phyloP scores from a whole-genome alignment of 495 filamentous ascomycete species.

The Annulohypoxylon bovei region DNA sequence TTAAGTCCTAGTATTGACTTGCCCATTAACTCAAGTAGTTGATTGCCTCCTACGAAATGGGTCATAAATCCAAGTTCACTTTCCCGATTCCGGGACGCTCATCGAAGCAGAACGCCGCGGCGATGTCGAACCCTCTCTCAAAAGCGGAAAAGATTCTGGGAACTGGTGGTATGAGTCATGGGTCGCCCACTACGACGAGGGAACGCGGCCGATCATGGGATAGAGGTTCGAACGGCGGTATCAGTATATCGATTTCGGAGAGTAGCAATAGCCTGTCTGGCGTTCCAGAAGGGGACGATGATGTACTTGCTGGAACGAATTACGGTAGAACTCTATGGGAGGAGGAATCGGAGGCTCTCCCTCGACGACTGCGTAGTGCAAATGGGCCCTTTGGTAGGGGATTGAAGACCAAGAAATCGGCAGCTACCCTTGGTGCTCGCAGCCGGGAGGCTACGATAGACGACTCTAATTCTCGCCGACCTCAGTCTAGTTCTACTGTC shows the following conservation, averaged over 20 bases:
- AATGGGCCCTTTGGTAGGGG: constrained; percentile 26
- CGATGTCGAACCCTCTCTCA: constrained; percentile 43
- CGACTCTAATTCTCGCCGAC: constrained; percentile 52
- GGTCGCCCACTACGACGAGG: constrained; percentile 36
- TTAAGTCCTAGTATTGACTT: neutral
- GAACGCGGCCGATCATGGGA: constrained; percentile 53
- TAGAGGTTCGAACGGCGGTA: constrained; percentile 54
- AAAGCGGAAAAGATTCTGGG: constrained; percentile 61
- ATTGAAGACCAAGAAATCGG: constrained; percentile 34
- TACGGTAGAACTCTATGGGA: constrained; percentile 51
- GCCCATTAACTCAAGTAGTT: neutral
- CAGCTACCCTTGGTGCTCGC: constrained; percentile 31
- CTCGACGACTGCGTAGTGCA: constrained; percentile 39
- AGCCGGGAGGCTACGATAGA: constrained; percentile 47
- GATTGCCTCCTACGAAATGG: constrained; percentile 49
- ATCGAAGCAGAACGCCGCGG: constrained; percentile 43
- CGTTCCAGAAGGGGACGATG: constrained; percentile 26
- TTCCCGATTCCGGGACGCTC: constrained; percentile 64
- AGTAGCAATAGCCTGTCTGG: constrained; percentile 49
- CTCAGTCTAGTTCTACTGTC: constrained; percentile 61
- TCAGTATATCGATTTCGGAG: constrained; percentile 62
- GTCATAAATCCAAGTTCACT: constrained; percentile 61
- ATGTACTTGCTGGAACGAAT: constrained; percentile 19
- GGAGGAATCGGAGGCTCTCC: constrained; percentile 60
- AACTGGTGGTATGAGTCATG: constrained; percentile 47